Percentiles rank a stretch among this genome's conserved stretches.
These are phyloP conservation scores for Schizosaccharomyces lindneri DNA, from an alignment of 805 yeast genomes.

Conservation along the genomic window DNA sequence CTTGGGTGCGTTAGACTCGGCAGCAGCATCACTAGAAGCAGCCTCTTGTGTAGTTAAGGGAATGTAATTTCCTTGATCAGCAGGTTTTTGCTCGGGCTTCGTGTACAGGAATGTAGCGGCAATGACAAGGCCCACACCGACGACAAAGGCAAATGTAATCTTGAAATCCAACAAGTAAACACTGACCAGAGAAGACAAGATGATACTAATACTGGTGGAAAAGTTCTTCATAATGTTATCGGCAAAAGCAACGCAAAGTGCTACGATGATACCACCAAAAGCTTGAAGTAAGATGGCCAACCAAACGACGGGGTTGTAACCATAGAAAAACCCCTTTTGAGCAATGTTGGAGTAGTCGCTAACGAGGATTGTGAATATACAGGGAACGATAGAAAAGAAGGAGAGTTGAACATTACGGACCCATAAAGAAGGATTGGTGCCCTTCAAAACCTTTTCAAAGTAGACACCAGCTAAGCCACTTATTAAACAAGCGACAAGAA, in stretches of 20 bases:
- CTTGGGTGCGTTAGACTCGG: not conserved
- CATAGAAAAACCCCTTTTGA: constrained; percentile 17
- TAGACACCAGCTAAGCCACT: constrained; percentile 21
- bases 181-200: constrained; percentile 16
- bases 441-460: constrained; percentile 20
- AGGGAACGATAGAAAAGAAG: constrained; percentile 18
- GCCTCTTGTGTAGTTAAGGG: not conserved
- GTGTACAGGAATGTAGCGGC: constrained; percentile 17
- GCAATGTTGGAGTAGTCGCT: constrained; percentile 15
- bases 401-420: constrained; percentile 19
- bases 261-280: constrained; percentile 19
- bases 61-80: not conserved
- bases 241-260: constrained; percentile 20
- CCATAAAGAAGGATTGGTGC: constrained; percentile 16
- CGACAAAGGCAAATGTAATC: constrained; percentile 11
- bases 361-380: constrained; percentile 15
- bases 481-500: constrained; percentile 16
- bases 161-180: constrained; percentile 16
- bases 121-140: constrained; percentile 16
- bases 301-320: constrained; percentile 18
- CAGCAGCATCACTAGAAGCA: not conserved
- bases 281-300: constrained; percentile 18
- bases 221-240: constrained; percentile 17
- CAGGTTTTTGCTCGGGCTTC: constrained; percentile 6
- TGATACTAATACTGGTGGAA: constrained; percentile 17